phyloP scores from a whole-genome alignment of 164 flowering plant species.

The Annona squamosa region DNA sequence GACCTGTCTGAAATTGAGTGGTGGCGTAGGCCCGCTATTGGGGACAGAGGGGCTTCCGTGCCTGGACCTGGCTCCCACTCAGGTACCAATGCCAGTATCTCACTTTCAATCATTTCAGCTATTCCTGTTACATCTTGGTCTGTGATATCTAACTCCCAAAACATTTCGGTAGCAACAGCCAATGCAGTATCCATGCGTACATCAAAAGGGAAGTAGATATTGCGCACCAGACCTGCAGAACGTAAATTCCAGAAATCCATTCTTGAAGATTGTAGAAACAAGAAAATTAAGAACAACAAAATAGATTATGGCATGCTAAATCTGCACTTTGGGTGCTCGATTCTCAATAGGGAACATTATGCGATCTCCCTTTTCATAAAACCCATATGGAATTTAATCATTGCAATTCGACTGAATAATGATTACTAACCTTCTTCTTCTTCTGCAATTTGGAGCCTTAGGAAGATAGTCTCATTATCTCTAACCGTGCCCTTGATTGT shows the following conservation, averaged over 20 bases:
- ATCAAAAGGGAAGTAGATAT: conserved; percentile 87
- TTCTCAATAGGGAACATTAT: background rate
- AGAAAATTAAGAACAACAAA: background rate
- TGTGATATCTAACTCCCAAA: conserved; percentile 67
- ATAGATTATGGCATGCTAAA: background rate
- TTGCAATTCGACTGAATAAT: background rate
- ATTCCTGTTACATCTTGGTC: conserved; percentile 83
- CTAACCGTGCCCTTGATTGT: conserved; percentile 60
- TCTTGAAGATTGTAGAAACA: background rate
- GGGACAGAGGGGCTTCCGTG: conserved; percentile 16
- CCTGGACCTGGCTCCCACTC: conserved; percentile 49
- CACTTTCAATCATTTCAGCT: conserved; percentile 89
- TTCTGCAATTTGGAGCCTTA: conserved; percentile 77
- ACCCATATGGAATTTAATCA: background rate
- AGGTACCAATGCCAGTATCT: conserved; percentile 68
- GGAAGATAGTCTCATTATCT: conserved; percentile 63
- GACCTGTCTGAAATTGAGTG: conserved; percentile 43
- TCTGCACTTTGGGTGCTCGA: background rate
- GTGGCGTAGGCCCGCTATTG: conserved; percentile 25
- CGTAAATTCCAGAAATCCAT: background rate
- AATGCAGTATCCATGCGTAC: conserved; percentile 76
- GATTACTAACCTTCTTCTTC: conserved; percentile 50
- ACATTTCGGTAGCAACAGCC: conserved; percentile 88
- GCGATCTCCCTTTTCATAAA: background rate
- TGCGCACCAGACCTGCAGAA: conserved; percentile 63